Evolutionary conservation across 1,139 yeast genomes (phyloP).

Genomic region (Saccharomyces hybrid): DNA sequence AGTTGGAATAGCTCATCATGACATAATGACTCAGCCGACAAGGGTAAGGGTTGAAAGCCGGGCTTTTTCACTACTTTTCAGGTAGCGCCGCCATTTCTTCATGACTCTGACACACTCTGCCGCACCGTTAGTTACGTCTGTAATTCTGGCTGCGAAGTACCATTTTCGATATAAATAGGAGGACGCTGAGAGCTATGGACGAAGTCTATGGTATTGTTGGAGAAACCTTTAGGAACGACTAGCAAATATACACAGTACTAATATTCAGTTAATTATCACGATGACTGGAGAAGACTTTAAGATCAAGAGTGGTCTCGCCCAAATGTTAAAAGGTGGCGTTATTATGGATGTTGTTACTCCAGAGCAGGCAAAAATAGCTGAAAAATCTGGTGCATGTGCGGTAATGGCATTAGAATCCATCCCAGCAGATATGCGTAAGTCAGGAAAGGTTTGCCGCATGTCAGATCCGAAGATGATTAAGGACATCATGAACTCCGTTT

Average conservation of each 20-base stretch:
- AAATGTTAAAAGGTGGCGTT: conserved; percentile 78
- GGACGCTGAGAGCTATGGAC: not conserved
- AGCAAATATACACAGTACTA: not conserved
- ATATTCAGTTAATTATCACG: not conserved
- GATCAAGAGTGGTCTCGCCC: conserved; percentile 76
- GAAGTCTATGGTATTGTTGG: not conserved
- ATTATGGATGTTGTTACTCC: conserved; percentile 56
- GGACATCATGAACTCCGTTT: conserved; percentile 59
- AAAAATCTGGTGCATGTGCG: conserved; percentile 82
- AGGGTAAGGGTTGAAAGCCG: not conserved
- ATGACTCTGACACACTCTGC: not conserved
- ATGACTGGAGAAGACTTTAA: conserved; percentile 36
- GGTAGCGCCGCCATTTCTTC: not conserved
- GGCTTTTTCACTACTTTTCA: not conserved
- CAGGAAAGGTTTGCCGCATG: conserved; percentile 84
- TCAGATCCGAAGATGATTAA: conserved; percentile 77
- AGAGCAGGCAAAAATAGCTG: conserved; percentile 63
- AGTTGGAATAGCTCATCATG: not conserved
- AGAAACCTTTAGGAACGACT: not conserved
- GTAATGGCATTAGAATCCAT: conserved; percentile 86
- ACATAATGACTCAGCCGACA: not conserved
- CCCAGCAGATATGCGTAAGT: conserved; percentile 80
- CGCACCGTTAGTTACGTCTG: not conserved
- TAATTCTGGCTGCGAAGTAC: not conserved
- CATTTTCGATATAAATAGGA: not conserved